Conservation (phyloP, 1,284 basidiomycete genomes). For the Apiotrichum laibachii region DNA sequence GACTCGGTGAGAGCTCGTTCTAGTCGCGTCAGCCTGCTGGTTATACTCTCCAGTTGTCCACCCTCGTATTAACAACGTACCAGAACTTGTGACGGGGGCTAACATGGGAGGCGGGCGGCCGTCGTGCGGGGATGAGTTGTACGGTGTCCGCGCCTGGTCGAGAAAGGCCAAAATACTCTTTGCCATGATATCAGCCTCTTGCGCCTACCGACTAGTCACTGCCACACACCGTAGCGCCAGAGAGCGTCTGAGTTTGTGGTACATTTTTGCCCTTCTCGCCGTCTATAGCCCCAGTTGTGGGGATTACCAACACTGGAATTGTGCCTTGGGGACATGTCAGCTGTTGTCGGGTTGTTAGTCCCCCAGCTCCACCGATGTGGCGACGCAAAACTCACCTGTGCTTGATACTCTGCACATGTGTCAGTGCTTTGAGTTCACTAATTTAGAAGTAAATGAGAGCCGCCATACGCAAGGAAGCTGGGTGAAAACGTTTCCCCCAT, state of each 20-base stretch:
- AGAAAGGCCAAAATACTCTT: constrained; percentile 76
- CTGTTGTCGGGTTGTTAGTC: neutral
- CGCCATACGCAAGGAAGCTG: constrained; percentile 48
- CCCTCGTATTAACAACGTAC: constrained; percentile 40
- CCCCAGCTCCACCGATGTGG: neutral
- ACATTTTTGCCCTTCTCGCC: neutral
- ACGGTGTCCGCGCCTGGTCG: constrained; percentile 70
- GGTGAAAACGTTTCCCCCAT: constrained; percentile 54
- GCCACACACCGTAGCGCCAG: constrained; percentile 39
- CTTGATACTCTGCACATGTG: neutral
- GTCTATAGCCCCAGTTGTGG: constrained; percentile 54
- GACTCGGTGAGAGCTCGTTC: constrained; percentile 3
- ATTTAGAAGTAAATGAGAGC: neutral
- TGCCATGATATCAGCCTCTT: too few relatives aligned
- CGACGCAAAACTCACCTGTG: neutral
- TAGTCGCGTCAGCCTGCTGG: neutral
- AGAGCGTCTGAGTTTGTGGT: constrained; percentile 50
- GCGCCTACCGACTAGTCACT: neutral
- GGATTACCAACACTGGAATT: constrained; percentile 76
- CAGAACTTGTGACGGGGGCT: constrained; percentile 75
- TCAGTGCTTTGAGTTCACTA: too few relatives aligned
- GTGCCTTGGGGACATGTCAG: neutral
- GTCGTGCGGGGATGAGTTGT: constrained; percentile 45
- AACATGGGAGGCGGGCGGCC: constrained; percentile 69
- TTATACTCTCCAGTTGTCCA: neutral